Evolutionary conservation across 352 stramenopile genomes (phyloP).

Genomic region (Pythium utonaiense): DNA sequence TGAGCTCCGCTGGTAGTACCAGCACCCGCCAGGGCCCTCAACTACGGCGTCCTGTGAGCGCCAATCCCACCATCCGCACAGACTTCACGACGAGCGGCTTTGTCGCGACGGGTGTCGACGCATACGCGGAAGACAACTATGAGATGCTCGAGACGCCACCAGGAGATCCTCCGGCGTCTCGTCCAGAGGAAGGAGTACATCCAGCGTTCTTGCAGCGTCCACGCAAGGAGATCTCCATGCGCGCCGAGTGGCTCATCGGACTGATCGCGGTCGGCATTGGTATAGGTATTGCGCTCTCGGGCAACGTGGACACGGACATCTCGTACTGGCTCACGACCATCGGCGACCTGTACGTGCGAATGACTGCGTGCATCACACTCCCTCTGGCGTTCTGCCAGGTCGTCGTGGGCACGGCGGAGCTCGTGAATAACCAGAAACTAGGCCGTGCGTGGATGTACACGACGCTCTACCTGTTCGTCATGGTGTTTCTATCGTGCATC

Average conservation of each 20-base stretch:
- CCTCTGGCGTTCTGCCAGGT: conserved; percentile 66
- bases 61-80: conserved; percentile 37
- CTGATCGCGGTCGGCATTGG: conserved; percentile 37
- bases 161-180: conserved; percentile 36
- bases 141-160: conserved; percentile 50
- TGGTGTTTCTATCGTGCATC: conserved; percentile 26
- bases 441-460: conserved; percentile 41
- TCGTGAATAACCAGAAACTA: conserved; percentile 41
- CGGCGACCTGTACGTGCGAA: conserved; percentile 51
- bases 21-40: conserved; percentile 10
- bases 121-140: conserved; percentile 34
- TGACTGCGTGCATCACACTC: conserved; percentile 51
- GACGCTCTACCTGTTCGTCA: conserved; percentile 31
- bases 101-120: conserved; percentile 14
- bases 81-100: conserved; percentile 39
- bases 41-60: conserved; percentile 16
- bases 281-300: conserved; percentile 32
- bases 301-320: conserved; percentile 27
- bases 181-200: conserved; percentile 21
- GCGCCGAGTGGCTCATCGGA: conserved; percentile 35
- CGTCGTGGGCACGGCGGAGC: conserved; percentile 44
- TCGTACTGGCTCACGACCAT: conserved; percentile 58
- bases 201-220: conserved; percentile 10
- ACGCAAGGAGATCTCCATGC: conserved; percentile 33
- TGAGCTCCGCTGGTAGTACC: conserved; percentile 15